These are phyloP conservation scores for Pseudopithomyces chartarum DNA, from an alignment of 2,329 filamentous ascomycete species.

Conservation along the genomic window DNA sequence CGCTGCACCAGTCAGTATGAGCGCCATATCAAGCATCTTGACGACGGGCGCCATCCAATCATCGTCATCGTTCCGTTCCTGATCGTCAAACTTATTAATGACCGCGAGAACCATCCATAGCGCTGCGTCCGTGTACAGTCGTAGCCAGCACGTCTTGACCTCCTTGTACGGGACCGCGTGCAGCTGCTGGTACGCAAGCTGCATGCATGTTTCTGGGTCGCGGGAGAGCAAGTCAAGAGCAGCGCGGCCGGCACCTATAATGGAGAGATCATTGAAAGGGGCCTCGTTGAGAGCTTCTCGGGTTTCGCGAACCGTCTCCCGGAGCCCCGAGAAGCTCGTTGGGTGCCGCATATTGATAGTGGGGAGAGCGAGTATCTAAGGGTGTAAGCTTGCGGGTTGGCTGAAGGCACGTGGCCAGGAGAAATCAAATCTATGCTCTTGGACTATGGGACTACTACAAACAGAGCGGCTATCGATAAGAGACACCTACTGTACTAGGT, in stretches of 20 bases:
- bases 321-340: constrained; percentile 16
- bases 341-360: no score
- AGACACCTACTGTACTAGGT: no score
- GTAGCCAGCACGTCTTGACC: constrained; percentile 70
- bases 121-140: constrained; percentile 72
- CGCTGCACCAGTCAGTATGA: constrained; percentile 68
- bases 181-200: constrained; percentile 67
- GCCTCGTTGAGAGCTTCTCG: constrained; percentile 22
- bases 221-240: constrained; percentile 42
- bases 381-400: no score
- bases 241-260: constrained; percentile 50
- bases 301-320: constrained; percentile 32
- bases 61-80: constrained; percentile 23
- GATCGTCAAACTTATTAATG: constrained; percentile 17
- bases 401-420: no score
- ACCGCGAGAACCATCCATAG: constrained; percentile 63
- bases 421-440: no score
- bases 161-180: constrained; percentile 71
- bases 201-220: constrained; percentile 58
- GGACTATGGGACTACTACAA: no score
- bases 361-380: no score
- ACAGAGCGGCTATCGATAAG: no score
- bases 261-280: constrained; percentile 24
- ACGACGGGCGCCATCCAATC: constrained; percentile 65
- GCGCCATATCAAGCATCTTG: constrained; percentile 71